Base-by-base conservation (phyloP, 306 rosid species). In the Acacia confusa region DNA sequence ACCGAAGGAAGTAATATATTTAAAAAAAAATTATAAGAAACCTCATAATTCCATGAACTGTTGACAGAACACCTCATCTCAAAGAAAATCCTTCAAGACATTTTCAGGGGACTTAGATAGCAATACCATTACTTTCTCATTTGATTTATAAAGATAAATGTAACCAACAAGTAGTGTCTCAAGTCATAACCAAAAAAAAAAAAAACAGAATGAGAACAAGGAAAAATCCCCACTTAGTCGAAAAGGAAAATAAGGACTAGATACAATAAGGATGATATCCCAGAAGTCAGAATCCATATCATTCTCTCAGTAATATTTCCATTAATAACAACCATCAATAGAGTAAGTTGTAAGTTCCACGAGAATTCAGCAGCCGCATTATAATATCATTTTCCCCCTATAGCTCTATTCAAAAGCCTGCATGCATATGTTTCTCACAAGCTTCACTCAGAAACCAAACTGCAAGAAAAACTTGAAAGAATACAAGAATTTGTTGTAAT, bases 391-490 rank as follows among this genome's bases (percentile, higher is more conserved):
- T 38, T 68, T 34, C 66, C 81, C 81, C 67, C 38, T 64, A 80
- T 77, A 63, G 41, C 40, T 28, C 65, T 58, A 58, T 20, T 53
- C 36, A 24, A 24, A 24, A 58, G 65, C 90, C 72, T 32, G 86
- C 75, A 66, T 66, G 22, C 41, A 57, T 47, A 53, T 66, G 44
- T 86, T 87, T 88, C 86, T 89, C 90, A 78, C 91, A 74, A 79
- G 91, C 90, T 84, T 81, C 89, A 80, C 82, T 70, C 48, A 55
- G 75, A 83, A 87, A 86, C 78, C 88, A 84, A 84, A 85, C 86
- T 84, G 84, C 87, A 74, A 79, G 85, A 86, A 81, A 89, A 87
- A 68, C 93, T 90, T 89, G 88, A 53, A 83, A 79, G 70, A 70
- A 58, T 13, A 77, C 71, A 70, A 50, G n/a, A 36, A 41, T 19